phyloP scores from a whole-genome alignment of 352 stramenopile species.

The Phytophthora ramorum region DNA sequence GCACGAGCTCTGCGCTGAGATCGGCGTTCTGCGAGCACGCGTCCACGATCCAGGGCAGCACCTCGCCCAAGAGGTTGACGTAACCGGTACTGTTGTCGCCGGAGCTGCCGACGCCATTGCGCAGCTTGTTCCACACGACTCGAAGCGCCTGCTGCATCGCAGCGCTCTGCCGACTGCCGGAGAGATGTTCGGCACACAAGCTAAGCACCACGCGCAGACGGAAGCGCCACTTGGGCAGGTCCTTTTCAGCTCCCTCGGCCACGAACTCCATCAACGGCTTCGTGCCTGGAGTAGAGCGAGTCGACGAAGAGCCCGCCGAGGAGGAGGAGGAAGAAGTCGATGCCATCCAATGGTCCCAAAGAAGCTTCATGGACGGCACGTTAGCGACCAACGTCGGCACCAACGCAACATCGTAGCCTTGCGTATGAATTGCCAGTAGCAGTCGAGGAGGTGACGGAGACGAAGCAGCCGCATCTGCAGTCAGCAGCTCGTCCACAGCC shows the following conservation, averaged over 20 bases:
- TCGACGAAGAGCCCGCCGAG: constrained; percentile 24
- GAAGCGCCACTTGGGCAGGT: constrained; percentile 61
- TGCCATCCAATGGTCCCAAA: constrained; percentile 70
- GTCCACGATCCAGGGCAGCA: constrained; percentile 56
- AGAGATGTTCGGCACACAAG: constrained; percentile 55
- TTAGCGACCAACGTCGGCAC: constrained; percentile 40
- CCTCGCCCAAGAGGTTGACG: constrained; percentile 46
- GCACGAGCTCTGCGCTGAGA: constrained; percentile 63
- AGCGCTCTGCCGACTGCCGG: constrained; percentile 37
- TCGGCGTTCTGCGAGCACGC: constrained; percentile 58
- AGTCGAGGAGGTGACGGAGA: constrained; percentile 38
- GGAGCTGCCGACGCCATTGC: constrained; percentile 41
- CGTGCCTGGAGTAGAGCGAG: constrained; percentile 24
- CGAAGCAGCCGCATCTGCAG: constrained; percentile 30
- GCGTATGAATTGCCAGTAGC: constrained; percentile 50
- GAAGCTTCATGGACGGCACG: constrained; percentile 48
- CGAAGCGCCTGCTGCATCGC: constrained; percentile 60
- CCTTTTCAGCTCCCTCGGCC: constrained; percentile 51
- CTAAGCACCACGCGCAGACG: constrained; percentile 59
- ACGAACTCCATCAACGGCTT: constrained; percentile 69
- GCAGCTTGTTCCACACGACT: constrained; percentile 66
- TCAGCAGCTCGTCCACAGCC: constrained; percentile 46
- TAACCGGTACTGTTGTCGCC: constrained; percentile 35
- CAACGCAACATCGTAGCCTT: constrained; percentile 55
- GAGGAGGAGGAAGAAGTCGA: constrained; percentile 24